Evolutionary conservation across 305 asterid genomes (phyloP).

Genomic region (Petunia hybrid): DNA sequence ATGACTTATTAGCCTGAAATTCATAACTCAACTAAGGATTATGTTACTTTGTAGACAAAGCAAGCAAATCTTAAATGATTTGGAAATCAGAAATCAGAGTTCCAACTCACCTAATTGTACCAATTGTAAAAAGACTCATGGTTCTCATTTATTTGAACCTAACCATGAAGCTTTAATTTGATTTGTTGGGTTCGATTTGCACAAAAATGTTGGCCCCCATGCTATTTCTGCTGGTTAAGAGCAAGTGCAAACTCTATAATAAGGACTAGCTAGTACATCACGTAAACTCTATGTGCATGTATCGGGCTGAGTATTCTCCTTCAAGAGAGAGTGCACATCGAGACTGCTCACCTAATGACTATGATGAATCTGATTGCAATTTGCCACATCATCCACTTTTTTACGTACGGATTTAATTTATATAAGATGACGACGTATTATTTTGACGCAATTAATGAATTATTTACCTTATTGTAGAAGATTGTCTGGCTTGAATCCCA

Average conservation of each 20-base stretch:
- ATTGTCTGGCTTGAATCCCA: not conserved
- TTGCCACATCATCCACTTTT: not conserved
- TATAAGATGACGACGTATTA: too few relatives aligned
- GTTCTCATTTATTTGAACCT: not conserved
- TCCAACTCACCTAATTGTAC: not conserved
- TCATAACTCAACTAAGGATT: too few relatives aligned
- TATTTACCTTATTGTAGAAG: not conserved
- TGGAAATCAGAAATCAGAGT: too few relatives aligned
- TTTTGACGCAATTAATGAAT: too few relatives aligned
- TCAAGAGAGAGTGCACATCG: not conserved
- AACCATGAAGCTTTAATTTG: not conserved
- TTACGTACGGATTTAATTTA: too few relatives aligned
- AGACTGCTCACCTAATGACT: conserved; percentile 5
- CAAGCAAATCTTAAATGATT: too few relatives aligned
- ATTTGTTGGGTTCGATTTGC: not conserved
- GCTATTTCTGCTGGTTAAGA: not conserved
- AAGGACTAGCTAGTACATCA: conserved; percentile 10
- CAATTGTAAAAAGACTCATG: not conserved
- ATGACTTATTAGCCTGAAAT: too few relatives aligned
- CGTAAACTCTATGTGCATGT: conserved; percentile 25
- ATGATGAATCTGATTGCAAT: not conserved
- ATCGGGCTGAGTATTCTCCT: not conserved
- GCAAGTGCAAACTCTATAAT: not conserved
- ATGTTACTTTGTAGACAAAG: too few relatives aligned
- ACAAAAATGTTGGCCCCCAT: not conserved